Evolutionary conservation across 257 asterid genomes (phyloP).

Genomic region (Salvia splendens): DNA sequence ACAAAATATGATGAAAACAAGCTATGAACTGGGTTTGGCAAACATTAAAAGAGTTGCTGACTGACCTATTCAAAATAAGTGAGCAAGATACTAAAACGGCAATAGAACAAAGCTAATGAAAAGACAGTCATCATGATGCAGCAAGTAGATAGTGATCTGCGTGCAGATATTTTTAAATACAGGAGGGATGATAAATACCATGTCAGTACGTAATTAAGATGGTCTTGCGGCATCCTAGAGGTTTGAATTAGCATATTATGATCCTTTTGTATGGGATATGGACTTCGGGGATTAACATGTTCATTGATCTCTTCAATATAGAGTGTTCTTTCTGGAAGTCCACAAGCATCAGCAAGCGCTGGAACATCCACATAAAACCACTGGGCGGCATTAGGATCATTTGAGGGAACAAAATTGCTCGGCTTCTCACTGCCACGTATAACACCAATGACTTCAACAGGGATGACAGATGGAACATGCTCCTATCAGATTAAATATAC

Average conservation of each 20-base stretch:
- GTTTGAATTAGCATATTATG: conserved; percentile 61
- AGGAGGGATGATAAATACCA: conserved; percentile 53
- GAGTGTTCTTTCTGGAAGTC: conserved; percentile 68
- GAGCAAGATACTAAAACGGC: not conserved
- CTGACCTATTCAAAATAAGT: not conserved
- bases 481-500: conserved; percentile 56
- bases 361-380: conserved; percentile 96
- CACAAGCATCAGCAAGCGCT: conserved; percentile 74
- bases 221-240: conserved; percentile 97
- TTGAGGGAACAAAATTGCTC: conserved; percentile 91
- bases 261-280: conserved; percentile 91
- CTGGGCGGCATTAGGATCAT: conserved; percentile 74
- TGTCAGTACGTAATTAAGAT: conserved; percentile 79
- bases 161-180: conserved; percentile 16
- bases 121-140: not conserved
- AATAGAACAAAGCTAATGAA: conserved; percentile 7
- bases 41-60: not conserved
- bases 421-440: conserved; percentile 91
- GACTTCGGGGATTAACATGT: conserved; percentile 69
- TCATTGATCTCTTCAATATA: conserved; percentile 80
- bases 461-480: conserved; percentile 37
- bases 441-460: conserved; percentile 74
- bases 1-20: conserved; percentile 7
- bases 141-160: conserved; percentile 6
- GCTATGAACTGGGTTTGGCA: conserved; percentile 6